Base-by-base conservation (phyloP, 148 eudicot species). In the Persicaria maculosa region DNA sequence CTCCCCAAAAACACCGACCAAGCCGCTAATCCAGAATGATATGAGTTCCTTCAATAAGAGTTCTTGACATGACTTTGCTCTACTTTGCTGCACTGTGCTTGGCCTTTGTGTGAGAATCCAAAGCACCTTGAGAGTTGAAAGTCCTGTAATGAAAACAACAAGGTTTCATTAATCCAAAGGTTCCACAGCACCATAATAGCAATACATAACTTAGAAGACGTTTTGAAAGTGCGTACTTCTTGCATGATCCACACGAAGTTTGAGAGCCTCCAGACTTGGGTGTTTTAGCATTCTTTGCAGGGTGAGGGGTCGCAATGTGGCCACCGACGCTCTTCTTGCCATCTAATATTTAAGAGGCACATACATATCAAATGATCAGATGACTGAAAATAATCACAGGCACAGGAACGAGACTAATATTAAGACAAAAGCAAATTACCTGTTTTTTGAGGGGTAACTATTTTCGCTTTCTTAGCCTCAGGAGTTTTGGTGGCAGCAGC, bases 61-160 rank as follows among this genome's bases (percentile, higher is more conserved):
- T 31, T 31, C 40, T 2, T 0, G 40, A 31, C 40, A 31, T 1
- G 2, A 31, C 2, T 4, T 22, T 6, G 2, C 43, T 59, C 67
- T 59, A 59, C 8, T 59, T 59, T 59, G 14, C 67, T 20, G 48
- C 72, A 44, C 72, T 68, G 72, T 68, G 72, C 72, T 68, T 68
- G 48, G 72, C 72, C 72, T 68, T 68, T 7, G 47, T 68, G 72
- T 68, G 72, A 4, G 72, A 68, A 16, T 68, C 72, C 72, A 68
- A 17, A 17, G 72, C 72, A 43, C 50, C 50, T 45, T 68, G 47
- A 0, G 50, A 45, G 53, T 46, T 71, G 40, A 71, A 71, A 5
- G 19, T 15, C 54, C 73, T 71, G 54, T 5, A 71, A 47, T 11
- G 0, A 71, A 45, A 71, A 44, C 50, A 47, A 9, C 52, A 31